Evolutionary conservation across 176 grass and related monocot genomes (phyloP), one percentile per base, ranked within the genome.

Genomic region (Carex scoparia): DNA sequence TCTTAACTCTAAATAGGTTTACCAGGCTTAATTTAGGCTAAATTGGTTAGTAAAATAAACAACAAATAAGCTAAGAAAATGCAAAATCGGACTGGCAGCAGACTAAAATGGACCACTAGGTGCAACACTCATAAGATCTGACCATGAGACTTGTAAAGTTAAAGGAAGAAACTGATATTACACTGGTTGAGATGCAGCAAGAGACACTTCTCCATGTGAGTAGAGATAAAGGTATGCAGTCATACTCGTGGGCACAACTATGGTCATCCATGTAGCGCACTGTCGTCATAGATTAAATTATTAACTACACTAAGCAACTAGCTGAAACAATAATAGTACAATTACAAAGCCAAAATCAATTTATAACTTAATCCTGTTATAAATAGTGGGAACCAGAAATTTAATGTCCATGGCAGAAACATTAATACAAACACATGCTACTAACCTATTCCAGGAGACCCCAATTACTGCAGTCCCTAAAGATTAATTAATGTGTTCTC

Each of bases 211-310:
- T 53, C 89, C 89, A 83, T 91, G 89, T 57, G 89, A 91, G 10
- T 91, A 91, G 48, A 91, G 86, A 88, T 91, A 91, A 82, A 91
- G 89, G 49, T 91, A 91, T 30, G 89, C 89, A 78, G 89, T 85
- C 89, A 91, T 91, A 77, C 89, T 91, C 61, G 89, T 87, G 44
- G 89, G 89, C 32, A 91, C 86, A 37, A 88, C 32, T 16, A 91
- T 91, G 23, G 89, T 91, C 89, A 91, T 91, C 89, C 89, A 91
- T 58, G 86, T 91, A 77, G 89, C 86, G 28, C 89, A 88, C 89
- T 91, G 82, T 66, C 27, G 54, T 82, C 61, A 79, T n/a, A 84
- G 23, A 75, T 79, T 75, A 74, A 84, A 53, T 37, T 84, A 59
- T 33, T 61, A 79, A 63, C 60, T 65, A 28, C 31, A 27, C 8